Percentiles rank a stretch among this genome's conserved stretches.
These are phyloP conservation scores for Fusarium cicatricum DNA, from an alignment of 2,329 filamentous ascomycete genomes.

Conservation along the genomic window DNA sequence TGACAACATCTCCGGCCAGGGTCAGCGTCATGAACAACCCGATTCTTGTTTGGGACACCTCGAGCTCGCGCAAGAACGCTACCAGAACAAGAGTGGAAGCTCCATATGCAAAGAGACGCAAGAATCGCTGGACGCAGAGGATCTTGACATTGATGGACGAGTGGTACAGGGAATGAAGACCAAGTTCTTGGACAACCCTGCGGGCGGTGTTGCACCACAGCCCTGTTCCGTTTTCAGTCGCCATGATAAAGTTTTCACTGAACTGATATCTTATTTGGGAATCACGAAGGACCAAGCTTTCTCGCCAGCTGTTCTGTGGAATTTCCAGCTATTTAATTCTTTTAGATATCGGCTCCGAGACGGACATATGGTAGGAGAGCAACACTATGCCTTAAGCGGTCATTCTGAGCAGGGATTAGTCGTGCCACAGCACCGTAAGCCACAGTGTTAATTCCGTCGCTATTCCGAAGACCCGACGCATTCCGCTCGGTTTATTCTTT, in stretches of 20 bases:
- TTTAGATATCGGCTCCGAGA: constrained; percentile 11
- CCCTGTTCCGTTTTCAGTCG: neutral
- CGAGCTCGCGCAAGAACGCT: constrained; percentile 60
- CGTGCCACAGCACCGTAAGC: constrained; percentile 1
- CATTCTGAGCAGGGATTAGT: neutral
- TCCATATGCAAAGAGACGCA: constrained; percentile 71
- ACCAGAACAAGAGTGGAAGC: constrained; percentile 65
- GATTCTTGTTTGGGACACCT: constrained; percentile 59
- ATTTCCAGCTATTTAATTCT: constrained; percentile 2
- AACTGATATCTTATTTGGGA: neutral
- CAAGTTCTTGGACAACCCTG: constrained; percentile 35
- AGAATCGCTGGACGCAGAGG: constrained; percentile 65
- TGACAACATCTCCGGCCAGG: constrained; percentile 64
- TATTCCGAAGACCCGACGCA: constrained; percentile 3
- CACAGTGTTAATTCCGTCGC: constrained; percentile 5
- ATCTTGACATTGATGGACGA: constrained; percentile 52
- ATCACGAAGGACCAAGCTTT: neutral
- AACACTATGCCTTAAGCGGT: neutral
- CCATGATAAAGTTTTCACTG: constrained; percentile 4
- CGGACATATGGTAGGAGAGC: constrained; percentile 3
- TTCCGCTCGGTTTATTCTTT: neutral
- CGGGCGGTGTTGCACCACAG: neutral
- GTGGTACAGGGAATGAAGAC: constrained; percentile 39
- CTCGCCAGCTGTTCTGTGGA: neutral
- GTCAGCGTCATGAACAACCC: constrained; percentile 74